Evolutionary conservation across 768 basidiomycete genomes (phyloP).

Genomic region (Rhizopogon rudus): DNA sequence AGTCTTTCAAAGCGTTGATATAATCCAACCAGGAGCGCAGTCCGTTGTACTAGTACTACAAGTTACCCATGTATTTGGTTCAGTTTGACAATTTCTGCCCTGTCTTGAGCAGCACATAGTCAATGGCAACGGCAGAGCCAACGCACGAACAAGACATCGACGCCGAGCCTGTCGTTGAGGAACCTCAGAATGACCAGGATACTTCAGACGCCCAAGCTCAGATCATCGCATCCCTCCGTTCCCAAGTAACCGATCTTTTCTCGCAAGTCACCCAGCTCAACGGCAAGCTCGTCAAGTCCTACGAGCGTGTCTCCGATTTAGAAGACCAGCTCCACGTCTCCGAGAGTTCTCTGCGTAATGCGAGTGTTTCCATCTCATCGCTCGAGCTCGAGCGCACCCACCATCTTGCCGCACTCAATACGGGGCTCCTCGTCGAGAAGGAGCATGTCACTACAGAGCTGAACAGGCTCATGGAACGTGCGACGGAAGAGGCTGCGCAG

Average conservation of each 20-base stretch:
- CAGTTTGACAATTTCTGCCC: not conserved
- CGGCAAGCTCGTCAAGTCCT: constrained; percentile 85
- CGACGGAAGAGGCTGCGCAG: constrained; percentile 91
- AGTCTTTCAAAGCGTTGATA: too few relatives aligned
- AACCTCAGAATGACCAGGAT: constrained; percentile 23
- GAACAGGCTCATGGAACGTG: constrained; percentile 87
- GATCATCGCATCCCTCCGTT: constrained; percentile 75
- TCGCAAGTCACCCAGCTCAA: constrained; percentile 91
- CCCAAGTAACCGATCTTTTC: constrained; percentile 81
- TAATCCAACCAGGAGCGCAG: too few relatives aligned
- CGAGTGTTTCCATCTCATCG: constrained; percentile 65
- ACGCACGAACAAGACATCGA: not conserved
- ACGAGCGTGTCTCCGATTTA: constrained; percentile 88
- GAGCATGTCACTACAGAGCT: constrained; percentile 88
- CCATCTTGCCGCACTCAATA: constrained; percentile 87
- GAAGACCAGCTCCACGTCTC: constrained; percentile 83
- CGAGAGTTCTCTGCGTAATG: constrained; percentile 50
- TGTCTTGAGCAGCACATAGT: not conserved
- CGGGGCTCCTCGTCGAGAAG: constrained; percentile 89
- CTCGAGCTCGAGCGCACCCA: constrained; percentile 83
- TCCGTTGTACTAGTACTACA: too few relatives aligned
- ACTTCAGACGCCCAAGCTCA: constrained; percentile 69
- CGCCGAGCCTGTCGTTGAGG: constrained; percentile 8
- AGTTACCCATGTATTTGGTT: not conserved
- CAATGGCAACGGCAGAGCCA: not conserved